A percentile compares a stretch with the other conserved stretches of the same genome.
Evolutionary conservation across 2,329 filamentous ascomycete species (phyloP).

Genomic region (Fusarium sp.): DNA sequence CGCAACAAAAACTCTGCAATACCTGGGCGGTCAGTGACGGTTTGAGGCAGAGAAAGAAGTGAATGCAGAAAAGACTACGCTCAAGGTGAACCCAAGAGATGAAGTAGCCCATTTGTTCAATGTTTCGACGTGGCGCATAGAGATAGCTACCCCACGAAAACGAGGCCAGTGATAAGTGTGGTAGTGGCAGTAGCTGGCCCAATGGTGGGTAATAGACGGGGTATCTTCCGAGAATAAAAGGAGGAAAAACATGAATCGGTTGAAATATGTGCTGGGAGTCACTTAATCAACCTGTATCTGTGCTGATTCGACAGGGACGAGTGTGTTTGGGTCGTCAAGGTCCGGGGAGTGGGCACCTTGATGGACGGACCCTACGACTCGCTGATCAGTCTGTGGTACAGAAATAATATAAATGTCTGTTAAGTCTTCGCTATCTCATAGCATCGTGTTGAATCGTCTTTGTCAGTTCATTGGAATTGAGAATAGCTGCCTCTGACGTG

Average conservation of each 20-base stretch:
- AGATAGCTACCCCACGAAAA: conserved; percentile 1
- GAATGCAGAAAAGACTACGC: background rate
- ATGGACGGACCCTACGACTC: conserved; percentile 35
- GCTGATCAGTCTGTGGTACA: conserved; percentile 19
- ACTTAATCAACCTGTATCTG: conserved; percentile 15
- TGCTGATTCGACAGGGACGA: conserved; percentile 35
- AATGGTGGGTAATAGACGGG: background rate
- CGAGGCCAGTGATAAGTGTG: background rate
- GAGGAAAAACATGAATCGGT: conserved; percentile 10
- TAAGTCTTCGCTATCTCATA: background rate
- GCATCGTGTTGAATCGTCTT: conserved; percentile 7
- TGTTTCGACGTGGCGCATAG: background rate
- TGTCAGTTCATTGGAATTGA: conserved; percentile 9
- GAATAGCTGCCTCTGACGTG: conserved; percentile 34
- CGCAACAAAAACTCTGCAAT: background rate
- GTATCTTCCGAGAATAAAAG: conserved; percentile 3
- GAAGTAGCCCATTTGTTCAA: background rate
- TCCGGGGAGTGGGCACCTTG: conserved; percentile 41
- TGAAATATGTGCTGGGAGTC: conserved; percentile 17
- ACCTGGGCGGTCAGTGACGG: background rate
- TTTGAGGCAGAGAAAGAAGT: background rate
- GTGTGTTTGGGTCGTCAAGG: conserved; percentile 31
- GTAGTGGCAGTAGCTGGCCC: background rate
- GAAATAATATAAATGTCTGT: conserved; percentile 38
- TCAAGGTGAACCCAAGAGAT: background rate